Conservation (phyloP, 2,329 filamentous ascomycete species). For the Teratosphaeria epicoccoides region DNA sequence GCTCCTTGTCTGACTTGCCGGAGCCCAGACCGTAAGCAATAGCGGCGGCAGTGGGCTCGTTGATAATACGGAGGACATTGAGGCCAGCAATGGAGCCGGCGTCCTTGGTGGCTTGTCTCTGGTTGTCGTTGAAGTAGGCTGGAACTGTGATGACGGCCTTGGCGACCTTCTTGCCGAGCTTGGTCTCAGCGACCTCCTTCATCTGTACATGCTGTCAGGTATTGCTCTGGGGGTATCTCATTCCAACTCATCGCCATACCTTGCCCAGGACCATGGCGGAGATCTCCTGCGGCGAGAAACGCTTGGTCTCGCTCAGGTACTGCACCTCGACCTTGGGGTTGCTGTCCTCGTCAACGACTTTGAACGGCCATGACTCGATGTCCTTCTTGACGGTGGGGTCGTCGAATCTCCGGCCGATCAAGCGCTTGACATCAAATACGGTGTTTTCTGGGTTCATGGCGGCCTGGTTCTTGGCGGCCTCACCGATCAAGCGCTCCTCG, state of each 20-base stretch:
- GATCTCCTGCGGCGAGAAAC: conserved; percentile 96
- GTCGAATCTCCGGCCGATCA: conserved; percentile 92
- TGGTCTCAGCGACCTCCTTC: conserved; percentile 97
- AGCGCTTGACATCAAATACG: conserved; percentile 97
- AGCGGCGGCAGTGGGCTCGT: conserved; percentile 96
- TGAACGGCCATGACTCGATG: conserved; percentile 98
- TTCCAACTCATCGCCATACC: conserved; percentile 46
- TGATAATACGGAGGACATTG: conserved; percentile 99
- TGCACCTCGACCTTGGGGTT: conserved; percentile 90
- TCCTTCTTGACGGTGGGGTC: conserved; percentile 98
- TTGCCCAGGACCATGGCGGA: conserved; percentile 98
- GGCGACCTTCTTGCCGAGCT: conserved; percentile 97
- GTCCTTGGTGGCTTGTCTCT: conserved; percentile 98
- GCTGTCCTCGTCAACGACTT: conserved; percentile 80
- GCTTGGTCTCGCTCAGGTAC: conserved; percentile 90
- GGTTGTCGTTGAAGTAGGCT: conserved; percentile 99
- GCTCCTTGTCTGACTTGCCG: conserved; percentile 71
- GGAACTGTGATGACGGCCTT: conserved; percentile 99
- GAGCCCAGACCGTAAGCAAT: conserved; percentile 83
- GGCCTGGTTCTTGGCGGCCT: conserved; percentile 99
- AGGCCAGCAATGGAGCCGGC: conserved; percentile 94
- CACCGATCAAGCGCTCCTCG: conserved; percentile 97
- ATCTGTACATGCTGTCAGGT: conserved; percentile 49
- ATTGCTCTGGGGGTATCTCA: neutral
- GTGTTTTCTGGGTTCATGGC: conserved; percentile 99